Conservation (phyloP, 1,284 basidiomycete species). For the Boletus hoseneyae region DNA sequence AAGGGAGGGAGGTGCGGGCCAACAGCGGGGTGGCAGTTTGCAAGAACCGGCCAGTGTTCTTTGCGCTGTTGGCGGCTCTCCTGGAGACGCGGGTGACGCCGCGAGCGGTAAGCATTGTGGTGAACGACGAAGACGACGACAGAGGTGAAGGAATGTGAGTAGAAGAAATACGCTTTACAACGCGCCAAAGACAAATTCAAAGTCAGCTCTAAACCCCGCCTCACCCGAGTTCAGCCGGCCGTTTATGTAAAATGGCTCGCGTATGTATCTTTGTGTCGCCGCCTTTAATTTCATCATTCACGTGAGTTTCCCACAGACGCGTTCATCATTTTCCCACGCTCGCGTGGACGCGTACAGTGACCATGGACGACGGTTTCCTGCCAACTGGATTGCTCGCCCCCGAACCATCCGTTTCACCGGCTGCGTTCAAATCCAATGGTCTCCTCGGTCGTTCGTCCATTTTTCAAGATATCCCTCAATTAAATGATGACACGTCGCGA, state of each 20-base stretch:
- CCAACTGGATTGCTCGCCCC: constrained; percentile 28
- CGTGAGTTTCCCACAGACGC: background rate
- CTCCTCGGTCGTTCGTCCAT: constrained; percentile 23
- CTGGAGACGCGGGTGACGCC: constrained; percentile 80
- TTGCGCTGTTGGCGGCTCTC: constrained; percentile 71
- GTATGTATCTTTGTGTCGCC: too few relatives aligned
- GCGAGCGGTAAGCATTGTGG: constrained; percentile 78
- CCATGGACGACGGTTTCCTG: constrained; percentile 20
- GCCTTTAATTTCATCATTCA: too few relatives aligned
- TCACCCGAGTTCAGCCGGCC: constrained; percentile 30
- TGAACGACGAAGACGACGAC: constrained; percentile 35
- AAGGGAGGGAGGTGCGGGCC: constrained; percentile 43
- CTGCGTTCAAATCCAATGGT: constrained; percentile 31
- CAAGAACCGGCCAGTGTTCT: constrained; percentile 73
- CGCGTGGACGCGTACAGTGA: constrained; percentile 6
- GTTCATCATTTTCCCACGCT: constrained; percentile 15
- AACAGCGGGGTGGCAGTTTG: constrained; percentile 59
- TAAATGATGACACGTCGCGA: constrained; percentile 12
- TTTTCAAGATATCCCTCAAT: constrained; percentile 5
- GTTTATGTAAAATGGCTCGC: constrained; percentile 26
- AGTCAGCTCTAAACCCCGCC: constrained; percentile 31
- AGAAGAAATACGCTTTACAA: constrained; percentile 32
- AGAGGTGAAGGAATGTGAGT: constrained; percentile 13
- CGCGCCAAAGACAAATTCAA: constrained; percentile 20
- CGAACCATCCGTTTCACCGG: background rate